Evolutionary conservation across 1,284 basidiomycete species (phyloP).

Genomic region (Ceratobasidium sp.): DNA sequence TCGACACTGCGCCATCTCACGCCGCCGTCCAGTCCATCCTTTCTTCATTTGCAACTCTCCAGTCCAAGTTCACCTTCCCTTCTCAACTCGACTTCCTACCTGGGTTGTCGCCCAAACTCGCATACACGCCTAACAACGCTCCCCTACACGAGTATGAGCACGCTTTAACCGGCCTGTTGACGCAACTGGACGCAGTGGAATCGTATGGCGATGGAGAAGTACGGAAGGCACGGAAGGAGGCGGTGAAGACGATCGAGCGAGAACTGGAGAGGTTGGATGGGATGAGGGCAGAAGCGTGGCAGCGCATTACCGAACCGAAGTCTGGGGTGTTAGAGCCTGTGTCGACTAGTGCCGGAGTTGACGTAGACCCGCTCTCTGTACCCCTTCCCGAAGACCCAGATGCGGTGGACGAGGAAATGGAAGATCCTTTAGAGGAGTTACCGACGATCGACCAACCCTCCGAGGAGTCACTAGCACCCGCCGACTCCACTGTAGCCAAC

Average conservation of each 20-base stretch:
- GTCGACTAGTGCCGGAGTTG: background rate
- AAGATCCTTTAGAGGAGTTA: background rate
- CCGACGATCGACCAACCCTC: background rate
- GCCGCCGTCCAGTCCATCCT: constrained; percentile 35
- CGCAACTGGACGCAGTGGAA: constrained; percentile 43
- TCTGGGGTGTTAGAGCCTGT: background rate
- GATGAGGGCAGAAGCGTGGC: constrained; percentile 37
- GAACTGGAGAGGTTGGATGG: constrained; percentile 32
- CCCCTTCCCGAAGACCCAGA: constrained; percentile 15
- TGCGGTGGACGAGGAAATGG: background rate
- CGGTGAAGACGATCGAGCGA: constrained; percentile 37
- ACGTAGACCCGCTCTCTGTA: constrained; percentile 16
- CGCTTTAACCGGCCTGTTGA: constrained; percentile 41
- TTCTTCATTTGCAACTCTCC: constrained; percentile 31
- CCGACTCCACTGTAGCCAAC: too few species aligned
- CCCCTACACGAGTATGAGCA: constrained; percentile 41
- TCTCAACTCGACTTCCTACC: constrained; percentile 21
- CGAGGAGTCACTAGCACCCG: too few species aligned
- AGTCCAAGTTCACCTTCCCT: constrained; percentile 38
- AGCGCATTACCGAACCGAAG: background rate
- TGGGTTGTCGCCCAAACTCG: constrained; percentile 10
- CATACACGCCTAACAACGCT: constrained; percentile 36
- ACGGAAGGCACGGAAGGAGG: constrained; percentile 40
- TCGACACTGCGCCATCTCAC: constrained; percentile 27
- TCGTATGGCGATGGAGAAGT: constrained; percentile 36